These are phyloP conservation scores for Calamus simplicifolius DNA, from an alignment of 176 grass and related monocot species.

Conservation along the genomic window DNA sequence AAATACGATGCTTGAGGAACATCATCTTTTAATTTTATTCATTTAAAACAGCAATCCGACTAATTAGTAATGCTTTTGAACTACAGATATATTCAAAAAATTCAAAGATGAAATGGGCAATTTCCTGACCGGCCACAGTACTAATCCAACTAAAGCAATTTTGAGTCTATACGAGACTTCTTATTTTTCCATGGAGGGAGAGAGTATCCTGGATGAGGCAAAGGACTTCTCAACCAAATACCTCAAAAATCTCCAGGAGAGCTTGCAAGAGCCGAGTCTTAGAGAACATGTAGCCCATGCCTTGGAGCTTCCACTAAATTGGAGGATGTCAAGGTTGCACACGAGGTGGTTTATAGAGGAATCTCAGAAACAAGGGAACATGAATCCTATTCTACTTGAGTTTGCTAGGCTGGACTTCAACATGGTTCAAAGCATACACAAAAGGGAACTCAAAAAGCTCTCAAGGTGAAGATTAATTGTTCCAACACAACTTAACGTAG, in stretches of 20 bases:
- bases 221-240: conserved; percentile 3
- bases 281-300: conserved; percentile 1
- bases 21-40: neutral
- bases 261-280: neutral
- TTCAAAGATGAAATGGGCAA: conserved; percentile 11
- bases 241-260: neutral
- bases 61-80: neutral
- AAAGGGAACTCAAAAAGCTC: neutral
- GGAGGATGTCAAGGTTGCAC: conserved; percentile 20
- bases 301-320: conserved; percentile 30
- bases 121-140: neutral
- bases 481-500: no score
- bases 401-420: conserved; percentile 32
- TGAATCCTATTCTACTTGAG: conserved; percentile 11
- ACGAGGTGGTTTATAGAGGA: conserved; percentile 18
- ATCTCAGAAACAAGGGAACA: conserved; percentile 8
- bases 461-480: neutral
- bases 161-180: conserved; percentile 35
- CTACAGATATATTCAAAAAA: conserved; percentile 12
- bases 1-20: no score
- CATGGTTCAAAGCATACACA: conserved; percentile 13
- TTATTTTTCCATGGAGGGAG: conserved; percentile 18
- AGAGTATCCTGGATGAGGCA: conserved; percentile 20
- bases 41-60: neutral
- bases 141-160: conserved; percentile 1